phyloP scores from a whole-genome alignment of 306 rosid species.

The Bauhinia variegata region DNA sequence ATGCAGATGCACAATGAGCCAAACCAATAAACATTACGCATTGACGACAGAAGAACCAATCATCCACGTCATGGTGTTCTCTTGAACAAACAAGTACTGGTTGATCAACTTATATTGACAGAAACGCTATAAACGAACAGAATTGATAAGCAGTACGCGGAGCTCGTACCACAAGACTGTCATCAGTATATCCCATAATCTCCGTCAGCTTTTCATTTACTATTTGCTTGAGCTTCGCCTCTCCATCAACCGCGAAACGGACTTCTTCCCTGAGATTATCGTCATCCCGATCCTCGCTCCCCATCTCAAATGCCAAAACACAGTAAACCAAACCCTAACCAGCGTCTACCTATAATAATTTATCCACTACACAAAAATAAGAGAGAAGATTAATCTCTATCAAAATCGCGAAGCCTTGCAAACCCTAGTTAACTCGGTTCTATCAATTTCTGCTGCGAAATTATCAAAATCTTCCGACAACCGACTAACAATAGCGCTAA shows the following conservation, averaged over 20 bases:
- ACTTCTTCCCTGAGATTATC: conserved; percentile 52
- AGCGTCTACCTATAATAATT: background rate
- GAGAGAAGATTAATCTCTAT: background rate
- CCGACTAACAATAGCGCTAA: background rate
- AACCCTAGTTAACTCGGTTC: conserved; percentile 48
- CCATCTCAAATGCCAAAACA: conserved; percentile 54
- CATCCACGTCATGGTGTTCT: background rate
- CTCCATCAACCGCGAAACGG: conserved; percentile 66
- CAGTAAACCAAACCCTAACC: conserved; percentile 55
- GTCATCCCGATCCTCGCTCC: conserved; percentile 69
- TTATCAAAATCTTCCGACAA: conserved; percentile 1
- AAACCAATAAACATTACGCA: background rate
- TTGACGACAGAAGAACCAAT: background rate
- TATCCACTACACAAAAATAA: background rate
- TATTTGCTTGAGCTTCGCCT: conserved; percentile 54
- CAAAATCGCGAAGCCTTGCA: conserved; percentile 37
- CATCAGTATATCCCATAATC: conserved; percentile 93
- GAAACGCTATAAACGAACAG: conserved; percentile 7
- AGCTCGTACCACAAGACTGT: conserved; percentile 86
- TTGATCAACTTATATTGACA: conserved; percentile 7
- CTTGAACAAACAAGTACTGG: background rate
- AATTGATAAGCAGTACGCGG: conserved; percentile 12
- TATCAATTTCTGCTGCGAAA: background rate
- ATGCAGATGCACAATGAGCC: conserved; percentile 14
- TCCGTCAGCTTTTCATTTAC: conserved; percentile 87